phyloP scores from a whole-genome alignment of 2,329 filamentous ascomycete genomes.

The Ceratocystis variospora region DNA sequence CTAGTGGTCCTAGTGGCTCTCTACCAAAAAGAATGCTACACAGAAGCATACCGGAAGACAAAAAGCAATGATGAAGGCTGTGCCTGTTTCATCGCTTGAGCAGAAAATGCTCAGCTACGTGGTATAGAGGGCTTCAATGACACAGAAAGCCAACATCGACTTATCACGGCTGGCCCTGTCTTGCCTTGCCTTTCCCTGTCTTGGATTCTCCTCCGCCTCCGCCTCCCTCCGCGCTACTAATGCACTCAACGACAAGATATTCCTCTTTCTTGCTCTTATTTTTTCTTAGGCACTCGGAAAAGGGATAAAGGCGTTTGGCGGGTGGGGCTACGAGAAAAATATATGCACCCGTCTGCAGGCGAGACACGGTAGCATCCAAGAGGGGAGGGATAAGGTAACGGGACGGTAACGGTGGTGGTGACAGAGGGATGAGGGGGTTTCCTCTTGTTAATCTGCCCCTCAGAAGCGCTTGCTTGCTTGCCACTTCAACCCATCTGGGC shows the following conservation, averaged over 20 bases:
- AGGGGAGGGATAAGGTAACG: neutral
- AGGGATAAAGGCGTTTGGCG: neutral
- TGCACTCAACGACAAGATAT: neutral
- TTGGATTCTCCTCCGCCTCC: too few relatives aligned
- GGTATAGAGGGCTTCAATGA: neutral
- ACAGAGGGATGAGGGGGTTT: neutral
- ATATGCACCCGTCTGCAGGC: neutral
- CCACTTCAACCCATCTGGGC: neutral
- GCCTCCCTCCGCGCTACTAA: too few relatives aligned
- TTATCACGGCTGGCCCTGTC: neutral
- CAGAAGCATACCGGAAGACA: neutral
- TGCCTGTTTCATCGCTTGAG: slow-evolving; percentile 6
- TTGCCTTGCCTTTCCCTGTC: too few relatives aligned
- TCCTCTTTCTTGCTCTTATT: neutral
- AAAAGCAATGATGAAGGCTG: neutral
- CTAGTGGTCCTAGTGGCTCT: neutral
- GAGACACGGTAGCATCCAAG: too few relatives aligned
- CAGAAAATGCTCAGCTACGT: neutral
- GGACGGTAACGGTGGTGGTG: too few relatives aligned
- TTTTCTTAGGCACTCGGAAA: neutral
- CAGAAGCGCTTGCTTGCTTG: too few relatives aligned
- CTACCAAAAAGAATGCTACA: neutral
- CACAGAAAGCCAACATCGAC: neutral
- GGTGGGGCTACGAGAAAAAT: neutral
- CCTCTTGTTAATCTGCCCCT: neutral